Conservation (phyloP, 2,329 filamentous ascomycete genomes). For the Cercospora sp. region DNA sequence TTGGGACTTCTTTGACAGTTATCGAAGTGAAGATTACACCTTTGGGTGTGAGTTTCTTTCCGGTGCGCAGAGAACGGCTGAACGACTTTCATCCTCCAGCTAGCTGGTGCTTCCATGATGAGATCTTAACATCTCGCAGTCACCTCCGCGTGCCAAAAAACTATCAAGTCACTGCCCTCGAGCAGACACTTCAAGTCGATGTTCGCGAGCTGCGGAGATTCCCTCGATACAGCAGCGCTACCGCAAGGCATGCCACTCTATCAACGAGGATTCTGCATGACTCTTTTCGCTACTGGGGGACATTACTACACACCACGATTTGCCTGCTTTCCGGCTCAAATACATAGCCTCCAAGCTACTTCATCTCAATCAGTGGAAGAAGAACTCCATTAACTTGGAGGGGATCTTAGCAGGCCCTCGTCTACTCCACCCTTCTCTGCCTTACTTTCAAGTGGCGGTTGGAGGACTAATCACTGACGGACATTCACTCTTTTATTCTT, state of each 20-base stretch:
- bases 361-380: constrained; percentile 53
- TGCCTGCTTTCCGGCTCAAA: constrained; percentile 52
- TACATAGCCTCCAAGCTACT: constrained; percentile 52
- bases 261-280: background rate
- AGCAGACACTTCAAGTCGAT: constrained; percentile 1
- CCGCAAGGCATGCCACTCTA: constrained; percentile 1
- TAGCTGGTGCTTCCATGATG: background rate
- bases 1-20: background rate
- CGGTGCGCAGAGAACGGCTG: background rate
- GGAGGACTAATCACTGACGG: constrained; percentile 52
- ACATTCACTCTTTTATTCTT: constrained; percentile 38
- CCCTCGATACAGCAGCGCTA: background rate
- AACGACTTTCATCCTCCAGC: background rate
- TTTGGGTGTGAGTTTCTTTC: background rate
- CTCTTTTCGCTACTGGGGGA: background rate
- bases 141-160: background rate
- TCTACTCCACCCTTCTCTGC: constrained; percentile 55
- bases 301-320: constrained; percentile 44
- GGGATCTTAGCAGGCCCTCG: constrained; percentile 55
- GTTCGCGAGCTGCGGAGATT: background rate
- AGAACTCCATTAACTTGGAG: constrained; percentile 34
- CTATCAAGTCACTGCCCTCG: too few species aligned
- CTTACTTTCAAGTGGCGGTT: constrained; percentile 40
- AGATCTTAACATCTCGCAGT: background rate
- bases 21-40: background rate